Conservation (phyloP, 2,329 filamentous ascomycete genomes). For the Colletotrichum sp. region DNA sequence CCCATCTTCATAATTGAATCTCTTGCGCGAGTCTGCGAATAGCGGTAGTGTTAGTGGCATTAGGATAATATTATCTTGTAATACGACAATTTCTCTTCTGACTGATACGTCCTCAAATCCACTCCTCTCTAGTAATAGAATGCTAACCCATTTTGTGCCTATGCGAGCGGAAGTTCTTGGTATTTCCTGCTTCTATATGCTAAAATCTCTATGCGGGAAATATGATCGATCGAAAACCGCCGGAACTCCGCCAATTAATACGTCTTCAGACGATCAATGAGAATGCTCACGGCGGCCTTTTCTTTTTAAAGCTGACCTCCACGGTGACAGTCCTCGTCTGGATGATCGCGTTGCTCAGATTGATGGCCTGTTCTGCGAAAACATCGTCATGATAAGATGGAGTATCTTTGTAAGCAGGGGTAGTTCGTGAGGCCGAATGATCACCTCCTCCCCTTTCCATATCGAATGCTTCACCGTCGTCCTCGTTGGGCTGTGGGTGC, state of each 20-base stretch:
- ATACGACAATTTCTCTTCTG: neutral
- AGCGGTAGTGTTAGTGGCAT: neutral
- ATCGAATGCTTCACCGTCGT: neutral
- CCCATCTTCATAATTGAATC: neutral
- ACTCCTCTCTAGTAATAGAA: neutral
- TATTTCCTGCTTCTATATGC: neutral
- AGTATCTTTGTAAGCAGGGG: neutral
- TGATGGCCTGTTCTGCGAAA: neutral
- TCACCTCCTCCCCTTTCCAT: neutral
- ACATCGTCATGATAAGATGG: neutral
- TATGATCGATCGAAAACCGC: neutral
- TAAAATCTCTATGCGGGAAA: neutral
- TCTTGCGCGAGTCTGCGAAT: too few species aligned
- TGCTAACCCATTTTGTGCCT: neutral
- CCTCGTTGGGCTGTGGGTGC: neutral
- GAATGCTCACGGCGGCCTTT: neutral
- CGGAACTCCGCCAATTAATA: neutral
- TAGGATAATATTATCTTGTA: neutral
- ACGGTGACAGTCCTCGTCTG: constrained; percentile 8
- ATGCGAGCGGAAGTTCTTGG: neutral
- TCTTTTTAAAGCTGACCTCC: neutral
- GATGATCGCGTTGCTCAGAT: neutral
- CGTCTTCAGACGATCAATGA: neutral
- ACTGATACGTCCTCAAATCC: neutral
- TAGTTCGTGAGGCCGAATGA: neutral